Base-by-base conservation (phyloP, 345 rosid genomes). In the Sisymbrium altissimum region DNA sequence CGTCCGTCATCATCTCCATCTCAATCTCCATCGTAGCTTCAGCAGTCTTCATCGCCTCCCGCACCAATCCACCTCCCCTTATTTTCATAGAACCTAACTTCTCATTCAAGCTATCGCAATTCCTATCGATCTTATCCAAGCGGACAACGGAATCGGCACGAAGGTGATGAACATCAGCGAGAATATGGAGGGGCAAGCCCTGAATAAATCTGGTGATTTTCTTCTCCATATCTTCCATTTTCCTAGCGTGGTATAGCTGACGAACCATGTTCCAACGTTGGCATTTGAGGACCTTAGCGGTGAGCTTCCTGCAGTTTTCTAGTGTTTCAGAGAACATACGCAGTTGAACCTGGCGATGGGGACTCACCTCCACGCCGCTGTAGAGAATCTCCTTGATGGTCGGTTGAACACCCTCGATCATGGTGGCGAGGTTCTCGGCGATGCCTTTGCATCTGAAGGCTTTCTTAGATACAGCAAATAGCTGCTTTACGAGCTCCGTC, bases 261-360 rank as follows among this genome's bases (percentile, higher is more conserved):
- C 77, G 80, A 80, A 91, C 85, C 74, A 88, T 77, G 84, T 91
- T 88, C 97, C 97, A 91, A 17, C 96, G 86, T 60, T 59, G 53
- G 30, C 87, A 79, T 10, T 3, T 27, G 1, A 70, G 74, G 67
- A 86, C 86, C 72, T 93, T 91, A 0, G 29, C 46, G 32, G 85
- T 76, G 40, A 94, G 85, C 61, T 88, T 97, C 58, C n/a, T 27
- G 38, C 90, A 93, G 0, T 74, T 81, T 0, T 35, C 57, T 12
- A 91, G 82, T 1, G 83, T 79, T 53, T 73, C 84, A 0, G 78
- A 50, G 68, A 94, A 77, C 35, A 71, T 81, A 75, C 87, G 86
- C 5, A 93, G 82, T 25, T 89, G 94, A 35, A 1, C 10, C n/a
- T 91, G 98, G 1, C 94, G 92, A 17, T 36, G 1, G 0, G 64